These are phyloP conservation scores for Mycena olivaceomarginata DNA, from an alignment of 768 basidiomycete genomes.

Conservation along the genomic window DNA sequence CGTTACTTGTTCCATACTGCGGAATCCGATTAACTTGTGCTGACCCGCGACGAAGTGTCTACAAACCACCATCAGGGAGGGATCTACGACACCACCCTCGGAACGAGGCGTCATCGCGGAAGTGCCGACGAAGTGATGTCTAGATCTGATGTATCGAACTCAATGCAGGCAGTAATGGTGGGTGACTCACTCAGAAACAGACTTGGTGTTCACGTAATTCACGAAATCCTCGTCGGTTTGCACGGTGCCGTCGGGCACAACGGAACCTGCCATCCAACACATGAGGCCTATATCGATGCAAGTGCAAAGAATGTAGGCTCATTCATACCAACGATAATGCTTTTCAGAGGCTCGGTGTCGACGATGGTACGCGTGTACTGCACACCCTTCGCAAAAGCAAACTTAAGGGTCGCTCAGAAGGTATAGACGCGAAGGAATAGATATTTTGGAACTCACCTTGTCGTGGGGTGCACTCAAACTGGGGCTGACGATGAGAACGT, in stretches of 20 bases:
- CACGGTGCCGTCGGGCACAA: conserved; percentile 28
- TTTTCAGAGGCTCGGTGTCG: conserved; percentile 37
- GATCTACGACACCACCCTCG: conserved; percentile 38
- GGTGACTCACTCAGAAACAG: conserved; percentile 26
- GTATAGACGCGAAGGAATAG: neutral
- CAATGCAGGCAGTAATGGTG: no score
- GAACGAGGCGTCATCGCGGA: conserved; percentile 33
- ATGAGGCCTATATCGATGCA: no score
- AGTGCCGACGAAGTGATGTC: conserved; percentile 41
- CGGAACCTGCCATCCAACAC: neutral
- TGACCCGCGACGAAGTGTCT: no score
- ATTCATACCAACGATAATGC: conserved; percentile 30
- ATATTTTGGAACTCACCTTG: conserved; percentile 10
- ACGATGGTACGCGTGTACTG: conserved; percentile 36
- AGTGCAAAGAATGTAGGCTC: no score
- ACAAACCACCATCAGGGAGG: conserved; percentile 35
- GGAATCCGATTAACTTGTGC: neutral
- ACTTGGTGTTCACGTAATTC: conserved; percentile 34
- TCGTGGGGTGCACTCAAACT: conserved; percentile 35
- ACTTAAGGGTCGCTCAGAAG: neutral
- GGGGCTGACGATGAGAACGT: neutral
- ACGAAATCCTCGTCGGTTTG: conserved; percentile 36
- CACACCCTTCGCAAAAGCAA: conserved; percentile 34
- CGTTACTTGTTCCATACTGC: conserved; percentile 60
- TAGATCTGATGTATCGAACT: neutral